These are phyloP conservation scores for Chrysoporthe cubensis DNA, from an alignment of 2,329 filamentous ascomycete genomes.

Conservation along the genomic window DNA sequence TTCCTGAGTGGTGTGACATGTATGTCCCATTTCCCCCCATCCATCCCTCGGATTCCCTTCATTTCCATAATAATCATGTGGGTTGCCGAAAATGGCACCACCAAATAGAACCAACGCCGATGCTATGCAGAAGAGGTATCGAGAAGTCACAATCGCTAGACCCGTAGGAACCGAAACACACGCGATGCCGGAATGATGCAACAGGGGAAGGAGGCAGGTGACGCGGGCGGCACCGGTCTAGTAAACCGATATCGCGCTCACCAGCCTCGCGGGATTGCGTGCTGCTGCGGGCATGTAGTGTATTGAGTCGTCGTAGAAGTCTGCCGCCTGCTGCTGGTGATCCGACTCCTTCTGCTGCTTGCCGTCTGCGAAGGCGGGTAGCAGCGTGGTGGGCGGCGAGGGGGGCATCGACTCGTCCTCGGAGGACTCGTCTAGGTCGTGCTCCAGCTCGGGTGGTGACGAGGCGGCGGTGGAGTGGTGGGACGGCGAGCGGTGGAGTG, in stretches of 20 bases:
- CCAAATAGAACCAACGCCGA: slow-evolving; percentile 1
- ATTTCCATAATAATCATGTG: neutral
- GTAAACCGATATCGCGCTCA: slow-evolving; percentile 62
- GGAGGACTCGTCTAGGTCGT: slow-evolving; percentile 67
- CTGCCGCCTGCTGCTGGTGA: slow-evolving; percentile 37
- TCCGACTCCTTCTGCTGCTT: slow-evolving; percentile 26
- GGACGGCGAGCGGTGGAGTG: slow-evolving; percentile 70
- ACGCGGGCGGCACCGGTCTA: slow-evolving; percentile 36
- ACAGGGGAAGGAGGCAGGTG: neutral
- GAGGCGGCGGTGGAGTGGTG: slow-evolving; percentile 49
- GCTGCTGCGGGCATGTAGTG: slow-evolving; percentile 54
- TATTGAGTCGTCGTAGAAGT: slow-evolving; percentile 53
- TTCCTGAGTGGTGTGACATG: slow-evolving; percentile 2
- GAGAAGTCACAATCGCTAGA: slow-evolving; percentile 8
- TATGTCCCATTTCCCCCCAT: neutral
- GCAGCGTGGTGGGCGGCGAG: slow-evolving; percentile 62
- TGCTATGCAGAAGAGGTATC: slow-evolving; percentile 13
- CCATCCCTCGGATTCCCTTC: neutral
- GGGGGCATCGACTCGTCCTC: slow-evolving; percentile 77
- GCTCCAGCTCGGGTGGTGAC: slow-evolving; percentile 71
- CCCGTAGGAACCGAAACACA: neutral
- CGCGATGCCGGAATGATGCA: neutral
- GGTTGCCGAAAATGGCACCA: neutral
- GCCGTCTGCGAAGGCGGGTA: slow-evolving; percentile 56
- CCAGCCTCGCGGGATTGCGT: slow-evolving; percentile 54